Base-by-base conservation (phyloP, 2,329 filamentous ascomycete genomes). In the Endothia cerciana region DNA sequence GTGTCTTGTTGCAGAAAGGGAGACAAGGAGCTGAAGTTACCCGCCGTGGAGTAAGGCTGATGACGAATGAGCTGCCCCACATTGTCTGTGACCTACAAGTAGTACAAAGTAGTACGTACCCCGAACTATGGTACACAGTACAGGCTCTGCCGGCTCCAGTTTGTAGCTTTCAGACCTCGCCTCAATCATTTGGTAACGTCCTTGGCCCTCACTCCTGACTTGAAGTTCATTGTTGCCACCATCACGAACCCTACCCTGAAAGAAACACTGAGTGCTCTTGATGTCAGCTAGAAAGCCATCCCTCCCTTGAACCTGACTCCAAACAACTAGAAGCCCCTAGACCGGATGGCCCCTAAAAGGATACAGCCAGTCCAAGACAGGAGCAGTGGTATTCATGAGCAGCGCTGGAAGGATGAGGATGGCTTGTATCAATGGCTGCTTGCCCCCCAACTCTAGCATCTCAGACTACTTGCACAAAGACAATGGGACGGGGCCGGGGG, bases 1-100 rank as follows among this genome's bases (percentile, higher is more conserved):
- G 66, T 68, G 66, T 68, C 66, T 68, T 68, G 57, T 64, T 67
- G 58, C 41, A 25, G 33, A 45, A 62, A 41, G 57, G 45, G 38
- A 56, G 58, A 45, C 2, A 10, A 40, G 41, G 3, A 30, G 30
- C 25, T 22, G 49, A 17, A 36, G n/a, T 55, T 15, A 25, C 36
- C 2, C 6, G 17, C 41, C 33, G 15, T 58, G 60, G 53, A 47
- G 43, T 19, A 58, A 58, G 45, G 59, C 60, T 63, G 60, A 65
- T 65, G 66, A 68, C 66, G 66, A 65, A 65, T 63, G 60, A 49
- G 60, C 41, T 40, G 47, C 63, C 19, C 22, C 22, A 22, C 47
- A 28, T n/a, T 15, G 47, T 43, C 62, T 25, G 25, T 38, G 38
- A 43, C 56, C 47, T 64, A 60, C 53, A 61, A 17, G 33, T n/a